Conservation (phyloP, 345 rosid species). For the Rhodamnia rubescens region DNA sequence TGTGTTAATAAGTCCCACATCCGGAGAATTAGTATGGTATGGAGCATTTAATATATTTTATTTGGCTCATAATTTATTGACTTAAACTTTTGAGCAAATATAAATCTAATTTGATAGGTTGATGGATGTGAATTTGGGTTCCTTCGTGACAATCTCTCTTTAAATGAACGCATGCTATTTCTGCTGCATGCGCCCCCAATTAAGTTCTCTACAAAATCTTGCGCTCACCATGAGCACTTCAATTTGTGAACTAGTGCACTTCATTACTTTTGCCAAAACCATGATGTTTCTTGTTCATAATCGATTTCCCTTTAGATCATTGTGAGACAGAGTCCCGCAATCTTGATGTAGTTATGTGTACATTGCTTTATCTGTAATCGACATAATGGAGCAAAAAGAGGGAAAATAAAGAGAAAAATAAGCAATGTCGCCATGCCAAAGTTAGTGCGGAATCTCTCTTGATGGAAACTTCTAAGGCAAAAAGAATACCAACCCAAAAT, state of each 20-base stretch:
- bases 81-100: neutral
- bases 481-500: neutral
- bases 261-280: neutral
- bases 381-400: neutral
- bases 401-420: neutral
- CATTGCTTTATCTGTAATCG: neutral
- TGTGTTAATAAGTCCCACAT: neutral
- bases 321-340: neutral
- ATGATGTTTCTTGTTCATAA: neutral
- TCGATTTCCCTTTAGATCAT: neutral
- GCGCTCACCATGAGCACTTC: neutral
- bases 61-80: neutral
- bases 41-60: too few relatives aligned
- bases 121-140: neutral
- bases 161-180: neutral
- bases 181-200: too few relatives aligned
- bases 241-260: neutral
- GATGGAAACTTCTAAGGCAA: neutral
- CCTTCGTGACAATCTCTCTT: fast-evolving
- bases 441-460: neutral
- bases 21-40: fast-evolving
- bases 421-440: neutral
- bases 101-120: neutral
- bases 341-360: neutral
- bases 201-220: neutral